Evolutionary conservation across 148 eudicot species (phyloP).

Genomic region (Camellia sinensis): DNA sequence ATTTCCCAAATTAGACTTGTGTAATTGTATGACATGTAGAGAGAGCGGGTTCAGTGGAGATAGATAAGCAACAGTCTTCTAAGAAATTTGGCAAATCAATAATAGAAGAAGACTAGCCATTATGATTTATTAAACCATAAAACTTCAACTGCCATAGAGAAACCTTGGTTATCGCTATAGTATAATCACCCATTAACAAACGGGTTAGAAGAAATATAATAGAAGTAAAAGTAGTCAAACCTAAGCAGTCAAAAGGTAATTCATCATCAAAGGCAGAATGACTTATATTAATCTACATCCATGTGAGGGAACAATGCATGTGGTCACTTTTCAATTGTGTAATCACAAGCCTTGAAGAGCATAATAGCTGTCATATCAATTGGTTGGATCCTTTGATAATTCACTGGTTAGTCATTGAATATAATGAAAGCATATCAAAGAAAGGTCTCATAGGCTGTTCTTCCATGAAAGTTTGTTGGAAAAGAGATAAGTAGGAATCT

Average conservation of each 20-base stretch:
- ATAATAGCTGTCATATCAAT: constrained; percentile 6
- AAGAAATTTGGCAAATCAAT: not conserved
- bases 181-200: not conserved
- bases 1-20: not conserved
- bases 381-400: not conserved
- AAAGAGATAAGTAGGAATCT: constrained; percentile 5
- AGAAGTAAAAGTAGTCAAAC: not conserved
- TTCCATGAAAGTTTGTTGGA: not conserved
- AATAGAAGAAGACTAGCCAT: not conserved
- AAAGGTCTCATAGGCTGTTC: not conserved
- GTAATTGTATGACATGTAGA: not conserved
- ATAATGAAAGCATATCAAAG: not conserved
- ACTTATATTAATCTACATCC: not conserved
- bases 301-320: no score
- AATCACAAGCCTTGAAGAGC: no score
- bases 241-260: not conserved
- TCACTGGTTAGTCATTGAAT: not conserved
- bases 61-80: not conserved
- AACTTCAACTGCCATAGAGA: not conserved
- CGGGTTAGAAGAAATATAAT: no score
- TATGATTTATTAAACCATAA: not conserved
- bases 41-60: not conserved
- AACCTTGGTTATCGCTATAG: not conserved
- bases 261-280: not conserved
- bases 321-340: no score